Evolutionary conservation across 2,329 filamentous ascomycete species (phyloP), one percentile per base, ranked within the genome.

Genomic region (Eurotiales sp.): DNA sequence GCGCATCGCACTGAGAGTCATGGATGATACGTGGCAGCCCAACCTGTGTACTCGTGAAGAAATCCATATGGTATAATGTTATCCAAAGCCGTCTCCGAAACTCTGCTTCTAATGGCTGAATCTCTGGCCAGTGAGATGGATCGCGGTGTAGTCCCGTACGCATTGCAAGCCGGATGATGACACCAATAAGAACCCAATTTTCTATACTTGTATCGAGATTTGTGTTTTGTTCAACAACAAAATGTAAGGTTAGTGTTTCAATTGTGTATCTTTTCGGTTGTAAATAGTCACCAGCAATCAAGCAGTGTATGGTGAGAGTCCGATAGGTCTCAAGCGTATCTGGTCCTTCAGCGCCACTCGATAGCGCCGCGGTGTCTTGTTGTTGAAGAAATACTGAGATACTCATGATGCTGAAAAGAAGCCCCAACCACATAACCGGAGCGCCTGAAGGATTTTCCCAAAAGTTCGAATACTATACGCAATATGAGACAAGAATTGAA

Each of bases 121-220:
- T 48, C 47, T 47, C 52, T 25, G 48, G 37, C 34, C 52, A 54
- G 42, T 54, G 42, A 7, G 47, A 54, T 36, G 85, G 84, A 57
- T 90, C 87, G 6, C 85, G 79, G 62, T 90, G 85, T n/a, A 90
- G 70, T 2, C 86, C 85, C 84, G 90, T 88, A 60, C 86, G 89
- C 69, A 90, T 84, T 4, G 85, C 87, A 64, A 90, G 80, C 12
- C 87, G 78, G 37, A 90, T 83, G 3, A 85, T 85, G 11, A 85
- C 83, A 2, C 85, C 86, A 4, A 87, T 80, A 1, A 90, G 74
- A 2, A 86, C 84, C 6, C 85, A 88, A 65, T 90, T 52, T 5
- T 44, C 44, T 12, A 39, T 29, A 22, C 48, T 21, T 17, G 50
- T 47, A 37, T 48, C 30, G n/a, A 52, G 12, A 21, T 39, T 52